Evolutionary conservation across 441 rosid species (phyloP).

Genomic region (Eutrema salsugineum): DNA sequence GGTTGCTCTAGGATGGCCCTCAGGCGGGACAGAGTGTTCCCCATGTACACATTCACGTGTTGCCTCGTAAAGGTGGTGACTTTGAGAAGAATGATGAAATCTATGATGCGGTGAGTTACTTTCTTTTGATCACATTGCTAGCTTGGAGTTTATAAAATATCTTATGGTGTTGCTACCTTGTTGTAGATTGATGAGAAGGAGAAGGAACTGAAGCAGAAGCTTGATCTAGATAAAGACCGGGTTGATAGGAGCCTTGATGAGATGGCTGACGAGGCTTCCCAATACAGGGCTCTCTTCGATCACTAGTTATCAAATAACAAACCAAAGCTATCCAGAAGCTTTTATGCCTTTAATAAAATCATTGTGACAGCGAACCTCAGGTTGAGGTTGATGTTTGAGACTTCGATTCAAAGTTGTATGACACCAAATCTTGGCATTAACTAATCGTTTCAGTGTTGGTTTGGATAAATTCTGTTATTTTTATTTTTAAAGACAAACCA

Average conservation of each 20-base stretch:
- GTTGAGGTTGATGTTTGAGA: neutral
- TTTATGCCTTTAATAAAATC: neutral
- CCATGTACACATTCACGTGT: slow-evolving; percentile 86
- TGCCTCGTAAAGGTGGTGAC: slow-evolving; percentile 80
- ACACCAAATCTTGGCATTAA: neutral
- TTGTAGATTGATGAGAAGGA: slow-evolving; percentile 71
- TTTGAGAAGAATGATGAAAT: slow-evolving; percentile 89
- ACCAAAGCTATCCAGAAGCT: neutral
- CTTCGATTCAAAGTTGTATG: neutral
- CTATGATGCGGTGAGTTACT: slow-evolving; percentile 67
- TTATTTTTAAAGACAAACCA: neutral
- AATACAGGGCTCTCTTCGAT: slow-evolving; percentile 51
- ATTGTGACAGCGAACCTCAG: neutral
- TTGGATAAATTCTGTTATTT: neutral
- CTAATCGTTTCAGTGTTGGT: neutral
- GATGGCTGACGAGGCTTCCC: slow-evolving; percentile 77
- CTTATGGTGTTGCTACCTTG: neutral
- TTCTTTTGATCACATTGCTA: neutral
- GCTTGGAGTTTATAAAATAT: neutral
- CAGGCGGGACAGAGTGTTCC: slow-evolving; percentile 91
- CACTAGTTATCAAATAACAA: neutral
- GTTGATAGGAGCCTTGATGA: slow-evolving; percentile 70
- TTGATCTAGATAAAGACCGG: slow-evolving; percentile 74
- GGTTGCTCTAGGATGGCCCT: slow-evolving; percentile 68
- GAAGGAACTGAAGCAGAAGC: slow-evolving; percentile 66